Evolutionary conservation across 441 rosid genomes (phyloP), one percentile per base, ranked within the genome.

Genomic region (Brassica hybrid): DNA sequence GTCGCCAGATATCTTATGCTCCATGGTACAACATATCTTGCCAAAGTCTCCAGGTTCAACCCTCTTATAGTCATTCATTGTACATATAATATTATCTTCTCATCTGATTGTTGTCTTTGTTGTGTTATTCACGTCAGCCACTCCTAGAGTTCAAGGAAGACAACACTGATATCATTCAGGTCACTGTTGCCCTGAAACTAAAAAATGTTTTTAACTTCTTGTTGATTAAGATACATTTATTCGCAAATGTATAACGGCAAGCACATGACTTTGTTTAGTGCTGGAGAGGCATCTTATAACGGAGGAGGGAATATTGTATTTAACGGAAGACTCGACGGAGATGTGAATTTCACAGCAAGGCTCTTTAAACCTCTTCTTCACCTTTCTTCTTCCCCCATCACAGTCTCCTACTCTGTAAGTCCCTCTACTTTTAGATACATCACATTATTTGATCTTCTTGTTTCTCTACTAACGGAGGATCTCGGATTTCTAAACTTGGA

Each of bases 221-320:
- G 64, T 73, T 72, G 59, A 72, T 61, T 62, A 19, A 5, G 58
- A 16, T 34, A n/a, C 23, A 43, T 48, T 16, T 76, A 48, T 57
- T 30, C 36, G 32, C 41, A 6, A 65, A 68, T 41, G 34, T 30
- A 17, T 76, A 68, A 43, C 23, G 12, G 7, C 17, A 25, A 67
- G 17, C 12, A 36, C 36, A 18, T 74, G 65, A 65, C 45, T 81
- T 70, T 81, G 58, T 38, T 43, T 50, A 92, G 99, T 82, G 75
- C 83, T 36, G 79, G 75, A 67, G 89, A 87, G 77, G 84, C 84
- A 78, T 93, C 98, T 52, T 92, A 76, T 73, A 86, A 65, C 7
- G 97, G 99, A 73, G 97, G 97, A 76, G 97, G 90, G 69, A 93
- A 84, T 81, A 50, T 93, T 48, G 79, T 84, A 12, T 91, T 95